Base-by-base conservation (phyloP, 2,329 filamentous ascomycete species). In the Fusarium nygamai region DNA sequence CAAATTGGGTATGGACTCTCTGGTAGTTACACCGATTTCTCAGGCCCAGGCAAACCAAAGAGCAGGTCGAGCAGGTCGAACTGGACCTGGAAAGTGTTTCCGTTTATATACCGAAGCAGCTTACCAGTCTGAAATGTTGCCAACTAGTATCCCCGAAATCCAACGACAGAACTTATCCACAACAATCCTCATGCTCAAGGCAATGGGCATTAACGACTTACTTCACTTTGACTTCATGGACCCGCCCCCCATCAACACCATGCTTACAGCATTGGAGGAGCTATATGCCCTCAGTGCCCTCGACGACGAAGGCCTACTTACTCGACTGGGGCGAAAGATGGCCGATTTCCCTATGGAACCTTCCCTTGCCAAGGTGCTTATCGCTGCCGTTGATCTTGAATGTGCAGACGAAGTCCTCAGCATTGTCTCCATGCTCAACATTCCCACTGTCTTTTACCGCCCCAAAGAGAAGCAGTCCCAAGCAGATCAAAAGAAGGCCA, bases 151-250 rank as follows among this genome's bases (percentile, higher is more conserved):
- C 36, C 96, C 96, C 2, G 96, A 98, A 78, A 99, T 99, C 59
- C 96, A 99, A 81, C 89, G 96, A 3, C 94, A 98, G 81, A 99
- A 99, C 78, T 81, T 99, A 61, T 93, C 94, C 0, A 92, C 93
- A 76, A 98, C 96, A 0, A 98, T 99, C 82, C 88, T 99, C 53
- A 98, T 98, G 93, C 89, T 99, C 58, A 99, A 99, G 82, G 96
- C 96, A 1, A 98, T 99, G 95, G 96, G 97, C 7, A 98, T 99
- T 83, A 98, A 99, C 80, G 96, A 99, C 80, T 87, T 99, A 4
- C 88, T 99, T 19, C 95, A 97, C 80, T 99, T 99, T 79, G 96
- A 98, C 83, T 99, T 99, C 79, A 98, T 99, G 96, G 96, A 99
- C 79, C 95, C 96, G 1, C 96, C 96, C 1, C 96, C 96, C 0